phyloP scores from a whole-genome alignment of 495 filamentous ascomycete species.

The Venustampulla echinocandica region DNA sequence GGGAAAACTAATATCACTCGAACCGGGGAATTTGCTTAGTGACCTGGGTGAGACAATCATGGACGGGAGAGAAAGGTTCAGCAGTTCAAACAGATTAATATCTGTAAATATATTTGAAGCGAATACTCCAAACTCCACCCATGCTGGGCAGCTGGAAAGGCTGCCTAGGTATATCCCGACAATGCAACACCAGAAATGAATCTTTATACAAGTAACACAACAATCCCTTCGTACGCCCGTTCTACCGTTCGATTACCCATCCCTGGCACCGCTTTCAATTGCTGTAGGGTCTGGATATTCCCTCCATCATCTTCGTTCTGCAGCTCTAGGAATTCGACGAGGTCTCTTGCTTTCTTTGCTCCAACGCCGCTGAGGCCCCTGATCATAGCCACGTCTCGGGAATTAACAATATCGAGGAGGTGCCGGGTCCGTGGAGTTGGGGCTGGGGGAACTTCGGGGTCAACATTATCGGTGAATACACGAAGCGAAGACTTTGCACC shows the following conservation, averaged over 20 bases:
- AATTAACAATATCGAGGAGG: conserved; percentile 80
- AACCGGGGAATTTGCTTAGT: too few relatives aligned
- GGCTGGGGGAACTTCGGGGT: conserved; percentile 12
- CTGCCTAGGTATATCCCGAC: not conserved
- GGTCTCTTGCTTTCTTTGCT: conserved; percentile 54
- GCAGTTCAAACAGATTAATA: too few relatives aligned
- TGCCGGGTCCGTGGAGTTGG: conserved; percentile 61
- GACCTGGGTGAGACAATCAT: too few relatives aligned
- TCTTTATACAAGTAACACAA: not conserved
- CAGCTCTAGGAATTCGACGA: conserved; percentile 49
- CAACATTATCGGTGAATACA: conserved; percentile 15
- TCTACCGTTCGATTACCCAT: conserved; percentile 53
- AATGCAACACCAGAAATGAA: not conserved
- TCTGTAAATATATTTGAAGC: not conserved
- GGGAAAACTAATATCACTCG: too few relatives aligned
- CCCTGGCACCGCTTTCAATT: conserved; percentile 48
- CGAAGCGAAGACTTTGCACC: conserved; percentile 17
- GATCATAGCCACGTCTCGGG: conserved; percentile 61
- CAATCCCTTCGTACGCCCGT: conserved; percentile 32
- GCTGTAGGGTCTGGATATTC: conserved; percentile 36
- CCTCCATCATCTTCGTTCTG: conserved; percentile 34
- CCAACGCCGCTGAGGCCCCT: conserved; percentile 64
- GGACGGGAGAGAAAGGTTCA: not conserved
- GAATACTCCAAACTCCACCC: not conserved
- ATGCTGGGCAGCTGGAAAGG: not conserved